Conservation (phyloP, 2,329 filamentous ascomycete species). For the Thelonectria blattea region DNA sequence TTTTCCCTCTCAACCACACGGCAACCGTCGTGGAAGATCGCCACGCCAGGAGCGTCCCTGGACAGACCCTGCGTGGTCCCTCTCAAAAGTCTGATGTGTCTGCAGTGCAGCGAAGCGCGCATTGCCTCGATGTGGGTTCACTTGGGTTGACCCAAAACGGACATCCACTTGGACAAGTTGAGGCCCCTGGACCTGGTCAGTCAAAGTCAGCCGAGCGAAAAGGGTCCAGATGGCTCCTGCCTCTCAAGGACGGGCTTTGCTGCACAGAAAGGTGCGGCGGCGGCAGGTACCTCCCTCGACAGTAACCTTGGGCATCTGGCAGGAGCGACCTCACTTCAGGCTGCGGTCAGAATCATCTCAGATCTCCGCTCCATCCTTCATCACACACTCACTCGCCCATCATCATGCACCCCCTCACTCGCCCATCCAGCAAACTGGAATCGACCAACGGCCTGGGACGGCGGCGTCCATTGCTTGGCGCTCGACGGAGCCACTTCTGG, state of each 20-base stretch:
- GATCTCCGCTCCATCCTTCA: slow-evolving; percentile 8
- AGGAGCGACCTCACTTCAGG: too few relatives aligned
- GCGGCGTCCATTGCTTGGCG: not conserved
- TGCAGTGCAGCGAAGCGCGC: slow-evolving; percentile 2
- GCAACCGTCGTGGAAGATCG: slow-evolving; percentile 1
- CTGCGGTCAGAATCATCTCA: slow-evolving; percentile 10
- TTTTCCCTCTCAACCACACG: not conserved
- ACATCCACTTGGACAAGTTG: slow-evolving; percentile 6
- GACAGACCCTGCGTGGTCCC: not conserved
- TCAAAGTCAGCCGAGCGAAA: slow-evolving; percentile 8
- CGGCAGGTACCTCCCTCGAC: too few relatives aligned
- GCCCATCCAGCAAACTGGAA: too few relatives aligned
- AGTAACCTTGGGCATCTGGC: too few relatives aligned
- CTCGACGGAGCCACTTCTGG: not conserved
- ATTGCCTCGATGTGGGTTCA: slow-evolving; percentile 11
- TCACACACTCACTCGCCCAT: too few relatives aligned
- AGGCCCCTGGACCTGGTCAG: slow-evolving; percentile 16
- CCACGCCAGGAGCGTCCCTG: slow-evolving; percentile 17
- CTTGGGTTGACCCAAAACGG: slow-evolving; percentile 16
- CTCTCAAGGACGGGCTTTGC: not conserved
- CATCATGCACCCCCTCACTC: too few relatives aligned
- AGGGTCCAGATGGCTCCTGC: not conserved
- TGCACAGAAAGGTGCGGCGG: not conserved
- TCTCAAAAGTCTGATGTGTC: slow-evolving; percentile 9
- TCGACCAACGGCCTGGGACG: not conserved